Evolutionary conservation across 305 asterid species (phyloP).

Genomic region (Solanum hybrid): DNA sequence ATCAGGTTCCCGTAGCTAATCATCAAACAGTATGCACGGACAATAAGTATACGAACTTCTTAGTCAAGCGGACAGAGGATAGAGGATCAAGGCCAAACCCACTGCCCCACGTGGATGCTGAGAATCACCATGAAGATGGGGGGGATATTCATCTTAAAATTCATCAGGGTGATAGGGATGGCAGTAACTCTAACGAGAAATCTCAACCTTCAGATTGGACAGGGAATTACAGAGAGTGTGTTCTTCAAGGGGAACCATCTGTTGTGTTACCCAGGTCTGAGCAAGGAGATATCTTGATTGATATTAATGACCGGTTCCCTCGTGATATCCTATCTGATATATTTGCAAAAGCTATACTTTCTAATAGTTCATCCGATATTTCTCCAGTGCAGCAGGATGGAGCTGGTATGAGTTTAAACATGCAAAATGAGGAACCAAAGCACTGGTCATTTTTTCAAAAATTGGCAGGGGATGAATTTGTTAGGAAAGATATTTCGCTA

Average conservation of each 20-base stretch:
- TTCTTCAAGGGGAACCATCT: conserved; percentile 25
- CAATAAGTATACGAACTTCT: conserved; percentile 5
- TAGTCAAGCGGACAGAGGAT: conserved; percentile 10
- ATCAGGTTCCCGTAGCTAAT: conserved; percentile 23
- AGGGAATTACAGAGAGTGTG: conserved; percentile 12
- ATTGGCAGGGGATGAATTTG: conserved; percentile 61
- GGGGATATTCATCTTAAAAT: conserved; percentile 13
- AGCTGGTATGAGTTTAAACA: conserved; percentile 61
- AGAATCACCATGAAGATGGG: conserved; percentile 24
- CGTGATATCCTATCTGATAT: conserved; percentile 68
- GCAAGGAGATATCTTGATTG: conserved; percentile 68
- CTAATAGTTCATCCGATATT: conserved; percentile 37
- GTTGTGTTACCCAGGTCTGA: conserved; percentile 33
- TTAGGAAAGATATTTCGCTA: conserved; percentile 58
- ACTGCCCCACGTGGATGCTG: conserved; percentile 19
- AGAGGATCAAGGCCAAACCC: conserved; percentile 24
- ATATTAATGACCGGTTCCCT: conserved; percentile 71
- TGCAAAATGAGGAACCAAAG: conserved; percentile 68
- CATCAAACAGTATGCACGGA: conserved; percentile 1
- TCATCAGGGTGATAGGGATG: conserved; percentile 25
- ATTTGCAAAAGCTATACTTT: conserved; percentile 54
- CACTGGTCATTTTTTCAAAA: conserved; percentile 80
- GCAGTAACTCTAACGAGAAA: conserved; percentile 24
- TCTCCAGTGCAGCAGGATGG: conserved; percentile 44
- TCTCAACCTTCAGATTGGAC: conserved; percentile 26